A percentile compares a stretch with the other conserved stretches of the same genome.
Conservation (phyloP, 176 grass and related monocot species). For the Phoenix dactylifera region DNA sequence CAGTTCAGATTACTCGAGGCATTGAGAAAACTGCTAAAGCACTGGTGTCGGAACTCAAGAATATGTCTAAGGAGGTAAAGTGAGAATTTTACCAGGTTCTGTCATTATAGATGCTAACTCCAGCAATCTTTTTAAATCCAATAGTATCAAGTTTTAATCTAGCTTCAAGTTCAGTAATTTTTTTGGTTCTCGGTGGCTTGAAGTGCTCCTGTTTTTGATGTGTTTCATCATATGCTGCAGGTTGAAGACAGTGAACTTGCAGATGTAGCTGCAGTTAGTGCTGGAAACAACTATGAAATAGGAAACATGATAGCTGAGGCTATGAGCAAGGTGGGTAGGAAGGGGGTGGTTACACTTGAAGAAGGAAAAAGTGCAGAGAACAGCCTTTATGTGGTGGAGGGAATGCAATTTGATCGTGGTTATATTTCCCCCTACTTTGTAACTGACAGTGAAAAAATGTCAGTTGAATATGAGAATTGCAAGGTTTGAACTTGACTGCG, state of each 20-base stretch:
- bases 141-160: neutral
- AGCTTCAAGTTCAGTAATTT: neutral
- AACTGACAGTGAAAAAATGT: conserved; percentile 95
- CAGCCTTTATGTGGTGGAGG: conserved; percentile 85
- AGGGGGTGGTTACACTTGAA: conserved; percentile 95
- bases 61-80: conserved; percentile 80
- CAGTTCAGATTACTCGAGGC: conserved; percentile 91
- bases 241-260: conserved; percentile 95
- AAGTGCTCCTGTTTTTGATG: neutral
- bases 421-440: conserved; percentile 98
- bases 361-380: conserved; percentile 90
- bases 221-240: conserved; percentile 19
- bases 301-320: conserved; percentile 97
- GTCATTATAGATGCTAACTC: too few species aligned
- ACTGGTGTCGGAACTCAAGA: conserved; percentile 61
- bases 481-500: conserved; percentile 33
- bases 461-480: conserved; percentile 90
- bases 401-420: conserved; percentile 98
- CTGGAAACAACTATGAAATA: conserved; percentile 89
- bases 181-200: neutral
- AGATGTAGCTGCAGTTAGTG: conserved; percentile 92
- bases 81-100: neutral
- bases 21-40: conserved; percentile 93
- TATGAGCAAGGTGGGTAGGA: conserved; percentile 93
- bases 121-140: neutral